Base-by-base conservation (phyloP, 2,329 filamentous ascomycete genomes). In the Trichoderma citrinoviride region DNA sequence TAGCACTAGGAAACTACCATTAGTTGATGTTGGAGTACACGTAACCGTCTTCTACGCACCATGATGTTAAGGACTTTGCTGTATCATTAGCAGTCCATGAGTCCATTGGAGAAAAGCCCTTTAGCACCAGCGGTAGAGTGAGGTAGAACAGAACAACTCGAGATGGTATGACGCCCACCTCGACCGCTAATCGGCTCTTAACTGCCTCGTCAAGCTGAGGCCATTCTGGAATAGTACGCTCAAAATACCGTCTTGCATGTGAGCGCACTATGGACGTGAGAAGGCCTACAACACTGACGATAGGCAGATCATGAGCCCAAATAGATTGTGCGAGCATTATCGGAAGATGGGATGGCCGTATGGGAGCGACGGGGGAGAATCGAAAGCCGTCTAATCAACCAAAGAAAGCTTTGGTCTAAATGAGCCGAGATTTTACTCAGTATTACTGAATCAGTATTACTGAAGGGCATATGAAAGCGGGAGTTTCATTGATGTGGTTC, bases 11-110 rank as follows among this genome's bases (percentile, higher is more conserved):
- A 58, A 25, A 17, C 4, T 21, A 37, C 7, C 2, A n/a, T 43
- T 43, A 53, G 50, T 8, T 7, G 7, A 8, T 33, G 19, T 21
- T 19, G 0, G 15, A 15, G 27, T 7, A 23, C 0, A 1, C 2
- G 3, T 7, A 7, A 19, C 7, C 2, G 3, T 3, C 2, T 21
- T 8, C 14, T 53, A 60, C 41, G 15, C 29, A 60, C 56, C 56
- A 60, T 5, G 56, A 43, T 19, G 49, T 7, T 12, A 60, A 25
- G 10, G 56, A 44, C n/a, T 12, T 47, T 15, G 23, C 17, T 15
- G 56, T 60, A 21, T 60, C 56, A n/a, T 21, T n/a, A 10, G 56
- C 41, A 21, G 21, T 60, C 56, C 56, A 60, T 43, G 56, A 14
- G 27, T 44, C 37, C 25, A 50, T n/a, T 10, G 56, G 56, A 19